A percentile compares a stretch with the other conserved stretches of the same genome.
Conservation (phyloP, 306 rosid species). For the Quercus cerris region DNA sequence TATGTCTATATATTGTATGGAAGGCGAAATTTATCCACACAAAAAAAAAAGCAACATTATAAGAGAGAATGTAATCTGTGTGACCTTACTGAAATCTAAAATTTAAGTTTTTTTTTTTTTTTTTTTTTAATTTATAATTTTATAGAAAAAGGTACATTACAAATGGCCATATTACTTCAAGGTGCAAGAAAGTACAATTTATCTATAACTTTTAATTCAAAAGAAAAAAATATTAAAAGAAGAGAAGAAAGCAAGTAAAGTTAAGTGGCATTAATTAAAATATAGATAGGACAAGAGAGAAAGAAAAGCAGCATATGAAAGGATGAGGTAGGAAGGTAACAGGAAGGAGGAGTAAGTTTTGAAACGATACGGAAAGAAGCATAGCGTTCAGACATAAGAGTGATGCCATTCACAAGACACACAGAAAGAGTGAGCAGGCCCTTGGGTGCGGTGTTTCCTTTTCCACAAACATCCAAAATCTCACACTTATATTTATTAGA, state of each 20-base stretch:
- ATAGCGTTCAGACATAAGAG: neutral
- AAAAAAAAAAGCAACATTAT: no score
- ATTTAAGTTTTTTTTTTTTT: no score
- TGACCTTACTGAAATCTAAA: no score
- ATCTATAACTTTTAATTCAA: neutral
- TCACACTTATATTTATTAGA: no score
- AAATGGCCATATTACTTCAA: no score
- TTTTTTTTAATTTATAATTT: no score
- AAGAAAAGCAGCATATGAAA: neutral
- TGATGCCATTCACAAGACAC: neutral
- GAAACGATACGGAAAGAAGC: neutral
- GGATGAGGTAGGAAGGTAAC: neutral
- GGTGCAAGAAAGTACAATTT: no score
- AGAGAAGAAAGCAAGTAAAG: neutral
- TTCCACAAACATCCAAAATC: neutral
- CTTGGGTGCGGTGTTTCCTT: neutral
- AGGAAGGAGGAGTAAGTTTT: neutral
- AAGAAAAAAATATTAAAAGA: neutral
- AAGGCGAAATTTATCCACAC: no score
- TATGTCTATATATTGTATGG: no score
- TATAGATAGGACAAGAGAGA: neutral
- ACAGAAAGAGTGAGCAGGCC: neutral
- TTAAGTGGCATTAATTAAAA: neutral
- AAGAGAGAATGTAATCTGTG: no score
- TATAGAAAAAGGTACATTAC: no score